Evolutionary conservation across 257 asterid species (phyloP).

Genomic region (Euphrasia confusa): DNA sequence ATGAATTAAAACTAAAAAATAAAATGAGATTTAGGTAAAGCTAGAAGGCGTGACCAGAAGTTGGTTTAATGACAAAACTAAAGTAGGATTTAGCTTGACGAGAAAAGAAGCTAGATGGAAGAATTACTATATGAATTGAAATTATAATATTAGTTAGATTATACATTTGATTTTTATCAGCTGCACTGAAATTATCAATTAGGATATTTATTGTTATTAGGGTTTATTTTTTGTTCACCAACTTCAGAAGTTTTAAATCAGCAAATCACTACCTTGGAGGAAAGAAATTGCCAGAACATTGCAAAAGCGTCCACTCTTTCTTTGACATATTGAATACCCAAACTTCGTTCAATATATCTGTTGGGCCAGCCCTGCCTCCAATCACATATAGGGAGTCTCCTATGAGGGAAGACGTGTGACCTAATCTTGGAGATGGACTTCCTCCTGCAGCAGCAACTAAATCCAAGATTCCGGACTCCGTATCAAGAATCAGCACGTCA

Average conservation of each 20-base stretch:
- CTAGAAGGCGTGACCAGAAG: not conserved
- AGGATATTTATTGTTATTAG: too few relatives aligned
- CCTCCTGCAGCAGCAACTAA: slow-evolving; percentile 40
- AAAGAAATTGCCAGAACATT: slow-evolving; percentile 60
- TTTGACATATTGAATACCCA: slow-evolving; percentile 53
- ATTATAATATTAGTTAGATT: not conserved
- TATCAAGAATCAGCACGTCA: slow-evolving; percentile 59
- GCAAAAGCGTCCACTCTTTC: slow-evolving; percentile 63
- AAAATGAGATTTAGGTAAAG: slow-evolving; percentile 4
- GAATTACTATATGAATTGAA: slow-evolving; percentile 1
- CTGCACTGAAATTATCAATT: too few relatives aligned
- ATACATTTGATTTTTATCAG: not conserved
- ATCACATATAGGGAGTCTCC: slow-evolving; percentile 63
- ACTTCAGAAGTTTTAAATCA: slow-evolving; percentile 4
- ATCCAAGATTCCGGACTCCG: slow-evolving; percentile 45
- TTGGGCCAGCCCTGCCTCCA: slow-evolving; percentile 95
- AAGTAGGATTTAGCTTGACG: slow-evolving; percentile 1
- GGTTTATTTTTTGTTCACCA: too few relatives aligned
- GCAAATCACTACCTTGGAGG: slow-evolving; percentile 58
- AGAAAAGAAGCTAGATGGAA: slow-evolving; percentile 5
- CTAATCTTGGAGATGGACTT: slow-evolving; percentile 81
- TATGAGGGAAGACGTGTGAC: slow-evolving; percentile 65
- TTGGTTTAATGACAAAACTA: not conserved
- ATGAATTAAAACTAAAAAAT: slow-evolving; percentile 20
- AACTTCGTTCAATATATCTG: slow-evolving; percentile 71